Base-by-base conservation (phyloP, 805 yeast genomes). In the Myxozyma nipponensis region DNA sequence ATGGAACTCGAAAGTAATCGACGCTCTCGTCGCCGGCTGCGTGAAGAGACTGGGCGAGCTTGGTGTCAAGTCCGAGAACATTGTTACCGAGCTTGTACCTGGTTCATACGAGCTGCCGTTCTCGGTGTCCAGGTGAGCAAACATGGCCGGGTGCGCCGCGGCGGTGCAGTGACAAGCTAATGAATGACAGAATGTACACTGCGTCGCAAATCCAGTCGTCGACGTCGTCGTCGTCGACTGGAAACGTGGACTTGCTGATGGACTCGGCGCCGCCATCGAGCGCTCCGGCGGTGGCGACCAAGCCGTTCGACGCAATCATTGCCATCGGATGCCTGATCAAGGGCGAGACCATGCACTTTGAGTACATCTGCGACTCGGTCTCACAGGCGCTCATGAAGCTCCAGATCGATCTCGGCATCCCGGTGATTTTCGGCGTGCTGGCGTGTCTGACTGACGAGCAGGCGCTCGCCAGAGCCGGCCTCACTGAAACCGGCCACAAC, bases 291-390 rank as follows among this genome's bases (percentile, higher is more conserved):
- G 49, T 41, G 6, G 18, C 49, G 30, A 44, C 49, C 9, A 54
- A 54, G 44, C 54, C 56, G 23, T 71, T 84, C 49, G 96, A 93
- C 67, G 96, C 91, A 3, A 78, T 91, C 35, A 86, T 93, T 51
- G 90, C 98, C 47, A 88, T 93, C 61, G 98, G 98, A 49, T 90
- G 86, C 35, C 76, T 93, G 63, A 91, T 93, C 71, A 93, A 93
- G 72, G 98, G 98, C 47, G 82, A 90, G 35, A 93, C 98, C 34
- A 89, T 89, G 96, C 98, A 93, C 72, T 93, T 93, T 66, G 98
- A 93, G 71, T 93, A 91, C 72, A 93, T 93, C 62, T 85, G 96
- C 66, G 98, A 93, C 52, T 72, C 96, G 2, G 87, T 84, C 18
- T 82, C 96, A 7, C 80, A 83, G 57, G 91, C 86, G 47, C 73